A percentile compares a stretch with the other conserved stretches of the same genome.
Conservation (phyloP, 1,284 basidiomycete species). For the Ganoderma sinense region DNA sequence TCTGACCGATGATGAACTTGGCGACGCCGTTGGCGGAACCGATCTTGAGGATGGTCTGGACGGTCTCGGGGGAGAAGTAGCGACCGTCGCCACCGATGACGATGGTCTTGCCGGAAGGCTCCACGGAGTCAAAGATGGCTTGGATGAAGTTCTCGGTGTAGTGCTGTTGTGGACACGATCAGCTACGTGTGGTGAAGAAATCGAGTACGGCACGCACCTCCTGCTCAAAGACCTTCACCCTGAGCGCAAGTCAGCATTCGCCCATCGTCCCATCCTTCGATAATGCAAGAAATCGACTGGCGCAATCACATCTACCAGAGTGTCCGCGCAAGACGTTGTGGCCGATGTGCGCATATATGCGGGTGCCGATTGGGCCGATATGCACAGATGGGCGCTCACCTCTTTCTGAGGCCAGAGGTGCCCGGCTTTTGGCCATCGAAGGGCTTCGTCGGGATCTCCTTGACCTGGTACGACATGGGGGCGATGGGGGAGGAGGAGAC, state of each 20-base stretch:
- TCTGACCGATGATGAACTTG: slow-evolving; percentile 90
- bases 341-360: slow-evolving; percentile 8
- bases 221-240: slow-evolving; percentile 94
- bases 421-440: slow-evolving; percentile 94
- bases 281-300: background rate
- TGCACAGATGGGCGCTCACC: slow-evolving; percentile 52
- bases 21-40: slow-evolving; percentile 91
- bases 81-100: slow-evolving; percentile 98
- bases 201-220: slow-evolving; percentile 58
- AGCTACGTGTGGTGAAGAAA: background rate
- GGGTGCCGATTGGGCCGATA: slow-evolving; percentile 21
- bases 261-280: background rate
- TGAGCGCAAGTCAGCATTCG: slow-evolving; percentile 41
- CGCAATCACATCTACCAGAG: background rate
- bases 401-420: slow-evolving; percentile 93
- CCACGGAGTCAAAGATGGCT: slow-evolving; percentile 92
- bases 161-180: slow-evolving; percentile 58
- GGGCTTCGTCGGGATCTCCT: slow-evolving; percentile 76
- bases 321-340: background rate
- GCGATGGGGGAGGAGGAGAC: slow-evolving; percentile 38
- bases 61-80: slow-evolving; percentile 90
- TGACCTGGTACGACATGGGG: slow-evolving; percentile 62
- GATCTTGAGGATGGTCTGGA: slow-evolving; percentile 91
- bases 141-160: slow-evolving; percentile 99
- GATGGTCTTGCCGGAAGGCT: slow-evolving; percentile 83